Percentiles rank a stretch among this genome's conserved stretches.
Evolutionary conservation across 2,329 filamentous ascomycete genomes (phyloP).

Genomic region (Verticillium tricorpus): DNA sequence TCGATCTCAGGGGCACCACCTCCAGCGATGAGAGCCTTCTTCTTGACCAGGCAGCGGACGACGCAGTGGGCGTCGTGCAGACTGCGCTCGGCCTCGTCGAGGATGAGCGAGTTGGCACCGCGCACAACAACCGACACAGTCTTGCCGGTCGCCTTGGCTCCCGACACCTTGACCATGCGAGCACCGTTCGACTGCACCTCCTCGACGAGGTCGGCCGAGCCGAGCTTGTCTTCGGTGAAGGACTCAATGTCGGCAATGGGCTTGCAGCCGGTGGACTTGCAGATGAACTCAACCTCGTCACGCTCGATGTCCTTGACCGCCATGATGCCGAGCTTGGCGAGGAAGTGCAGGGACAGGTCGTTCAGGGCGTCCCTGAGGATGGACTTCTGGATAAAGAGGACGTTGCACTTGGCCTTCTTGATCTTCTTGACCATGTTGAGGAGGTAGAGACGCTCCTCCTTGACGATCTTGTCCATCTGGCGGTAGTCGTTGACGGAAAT

Average conservation of each 20-base stretch:
- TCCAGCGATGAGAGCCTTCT: conserved; percentile 97
- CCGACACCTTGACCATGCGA: conserved; percentile 91
- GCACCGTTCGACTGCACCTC: conserved; percentile 84
- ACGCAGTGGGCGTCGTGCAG: conserved; percentile 97
- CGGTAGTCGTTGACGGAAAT: conserved; percentile 99
- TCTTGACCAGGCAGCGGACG: conserved; percentile 96
- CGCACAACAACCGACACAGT: conserved; percentile 93
- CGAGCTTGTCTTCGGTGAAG: conserved; percentile 97
- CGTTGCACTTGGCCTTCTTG: conserved; percentile 99
- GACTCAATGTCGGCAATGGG: conserved; percentile 97
- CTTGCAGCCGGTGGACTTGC: conserved; percentile 98
- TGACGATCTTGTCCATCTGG: conserved; percentile 99
- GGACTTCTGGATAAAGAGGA: conserved; percentile 96
- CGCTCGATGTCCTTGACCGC: conserved; percentile 97
- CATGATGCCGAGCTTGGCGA: conserved; percentile 93
- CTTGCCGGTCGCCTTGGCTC: conserved; percentile 77
- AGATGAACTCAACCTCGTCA: conserved; percentile 98
- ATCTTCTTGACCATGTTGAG: conserved; percentile 99
- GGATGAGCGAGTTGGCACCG: conserved; percentile 87
- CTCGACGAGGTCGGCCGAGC: conserved; percentile 87
- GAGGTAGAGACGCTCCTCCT: conserved; percentile 96
- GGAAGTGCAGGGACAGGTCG: conserved; percentile 93
- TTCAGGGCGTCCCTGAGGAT: conserved; percentile 97
- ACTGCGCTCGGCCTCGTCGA: conserved; percentile 95
- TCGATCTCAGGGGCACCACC: conserved; percentile 96